These are phyloP conservation scores for Endocalyx cinctus DNA, from an alignment of 2,329 filamentous ascomycete genomes.

Conservation along the genomic window DNA sequence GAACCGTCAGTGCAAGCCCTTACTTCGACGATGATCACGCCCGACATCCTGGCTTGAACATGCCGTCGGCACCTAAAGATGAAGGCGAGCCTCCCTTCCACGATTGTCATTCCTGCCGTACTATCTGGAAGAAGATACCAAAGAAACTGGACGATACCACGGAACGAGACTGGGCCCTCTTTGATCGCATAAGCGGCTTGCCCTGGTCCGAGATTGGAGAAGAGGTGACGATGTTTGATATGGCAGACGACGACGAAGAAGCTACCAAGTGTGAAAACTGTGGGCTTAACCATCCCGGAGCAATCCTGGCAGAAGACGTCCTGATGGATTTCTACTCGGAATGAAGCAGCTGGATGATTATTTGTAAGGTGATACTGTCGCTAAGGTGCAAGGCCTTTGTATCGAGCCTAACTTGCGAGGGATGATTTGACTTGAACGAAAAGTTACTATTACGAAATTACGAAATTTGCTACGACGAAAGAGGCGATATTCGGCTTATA, in stretches of 20 bases:
- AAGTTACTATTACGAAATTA: too few species aligned
- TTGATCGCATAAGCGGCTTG: slow-evolving; percentile 31
- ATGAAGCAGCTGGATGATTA: too few species aligned
- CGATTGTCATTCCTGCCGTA: slow-evolving; percentile 34
- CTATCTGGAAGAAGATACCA: slow-evolving; percentile 50
- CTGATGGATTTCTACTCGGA: slow-evolving; percentile 11
- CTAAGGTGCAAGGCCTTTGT: too few species aligned
- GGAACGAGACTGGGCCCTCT: slow-evolving; percentile 45
- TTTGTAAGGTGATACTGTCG: too few species aligned
- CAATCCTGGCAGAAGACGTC: slow-evolving; percentile 21
- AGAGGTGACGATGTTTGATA: slow-evolving; percentile 24
- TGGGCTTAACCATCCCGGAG: slow-evolving; percentile 24
- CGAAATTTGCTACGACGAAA: too few species aligned
- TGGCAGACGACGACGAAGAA: slow-evolving; percentile 18
- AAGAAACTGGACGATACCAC: slow-evolving; percentile 31
- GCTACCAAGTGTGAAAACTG: slow-evolving; percentile 25
- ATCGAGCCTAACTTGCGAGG: too few species aligned
- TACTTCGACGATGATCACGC: slow-evolving; percentile 24
- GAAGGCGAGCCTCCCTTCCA: slow-evolving; percentile 38
- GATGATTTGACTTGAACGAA: too few species aligned
- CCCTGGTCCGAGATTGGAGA: slow-evolving; percentile 26
- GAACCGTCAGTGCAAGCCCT: slow-evolving; percentile 17
- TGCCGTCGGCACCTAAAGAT: slow-evolving; percentile 38
- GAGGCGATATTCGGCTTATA: too few species aligned
- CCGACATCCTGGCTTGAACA: slow-evolving; percentile 19